Percentiles rank a stretch among this genome's conserved stretches.
Conservation (phyloP, 305 asterid species). For the Stenogyne calaminthoides region DNA sequence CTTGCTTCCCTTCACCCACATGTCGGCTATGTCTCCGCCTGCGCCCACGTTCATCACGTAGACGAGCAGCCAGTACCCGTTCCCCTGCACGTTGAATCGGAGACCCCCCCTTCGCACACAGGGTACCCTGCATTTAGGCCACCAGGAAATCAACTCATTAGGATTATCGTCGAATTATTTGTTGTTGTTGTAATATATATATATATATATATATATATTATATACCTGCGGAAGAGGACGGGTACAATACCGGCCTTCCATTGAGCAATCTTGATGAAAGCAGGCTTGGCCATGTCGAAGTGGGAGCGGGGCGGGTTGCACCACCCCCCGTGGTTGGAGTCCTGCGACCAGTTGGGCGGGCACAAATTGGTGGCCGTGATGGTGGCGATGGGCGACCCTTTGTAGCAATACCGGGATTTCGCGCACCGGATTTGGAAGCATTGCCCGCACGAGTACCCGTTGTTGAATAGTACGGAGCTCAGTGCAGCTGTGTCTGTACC, state of each 20-base stretch:
- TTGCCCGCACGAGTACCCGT: conserved; percentile 89
- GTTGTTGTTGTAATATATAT: too few species aligned
- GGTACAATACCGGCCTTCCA: conserved; percentile 91
- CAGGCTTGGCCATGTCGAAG: conserved; percentile 90
- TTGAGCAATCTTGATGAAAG: conserved; percentile 85
- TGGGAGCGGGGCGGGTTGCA: conserved; percentile 96
- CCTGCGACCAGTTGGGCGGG: conserved; percentile 87
- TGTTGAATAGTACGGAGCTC: conserved; percentile 74
- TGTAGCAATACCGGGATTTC: conserved; percentile 50
- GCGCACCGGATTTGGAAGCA: conserved; percentile 79
- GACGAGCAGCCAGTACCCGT: conserved; percentile 86
- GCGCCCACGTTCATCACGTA: conserved; percentile 88
- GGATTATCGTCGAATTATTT: too few species aligned
- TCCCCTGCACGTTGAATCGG: conserved; percentile 69
- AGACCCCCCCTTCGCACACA: conserved; percentile 63
- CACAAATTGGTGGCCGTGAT: conserved; percentile 89
- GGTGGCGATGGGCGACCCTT: conserved; percentile 55
- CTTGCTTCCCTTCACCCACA: conserved; percentile 81
- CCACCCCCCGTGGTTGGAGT: conserved; percentile 92
- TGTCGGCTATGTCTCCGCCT: conserved; percentile 63
- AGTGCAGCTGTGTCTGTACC: conserved; percentile 82
- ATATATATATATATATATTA: too few species aligned
- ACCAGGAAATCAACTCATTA: too few species aligned
- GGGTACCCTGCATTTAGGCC: conserved; percentile 50
- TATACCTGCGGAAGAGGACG: conserved; percentile 67